Conservation (phyloP, 2,329 filamentous ascomycete genomes). For the Exophiala calicioides region DNA sequence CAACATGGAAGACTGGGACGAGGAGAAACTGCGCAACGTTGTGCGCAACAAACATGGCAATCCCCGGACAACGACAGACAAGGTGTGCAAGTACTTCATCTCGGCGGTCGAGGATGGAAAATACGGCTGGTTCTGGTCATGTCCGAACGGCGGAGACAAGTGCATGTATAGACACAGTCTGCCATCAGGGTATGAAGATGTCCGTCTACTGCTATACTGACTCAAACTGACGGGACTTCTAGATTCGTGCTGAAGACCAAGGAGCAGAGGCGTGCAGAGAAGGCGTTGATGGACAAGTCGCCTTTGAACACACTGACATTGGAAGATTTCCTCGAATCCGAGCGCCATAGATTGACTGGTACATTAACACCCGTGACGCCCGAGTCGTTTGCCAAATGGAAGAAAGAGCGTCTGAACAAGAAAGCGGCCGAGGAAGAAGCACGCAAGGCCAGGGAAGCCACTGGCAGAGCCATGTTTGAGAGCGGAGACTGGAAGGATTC, state of each 20-base stretch:
- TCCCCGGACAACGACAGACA: slow-evolving; percentile 90
- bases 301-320: slow-evolving; percentile 91
- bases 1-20: slow-evolving; percentile 95
- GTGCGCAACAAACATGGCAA: slow-evolving; percentile 97
- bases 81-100: slow-evolving; percentile 99
- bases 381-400: slow-evolving; percentile 95
- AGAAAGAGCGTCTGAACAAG: slow-evolving; percentile 90
- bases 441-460: slow-evolving; percentile 88
- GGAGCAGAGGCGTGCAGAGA: slow-evolving; percentile 92
- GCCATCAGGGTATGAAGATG: slow-evolving; percentile 76
- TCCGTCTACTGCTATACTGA: slow-evolving; percentile 9
- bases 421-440: slow-evolving; percentile 93
- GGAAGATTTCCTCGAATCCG: slow-evolving; percentile 95
- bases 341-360: slow-evolving; percentile 91
- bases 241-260: slow-evolving; percentile 98
- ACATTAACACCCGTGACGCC: slow-evolving; percentile 89
- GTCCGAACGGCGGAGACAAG: slow-evolving; percentile 93
- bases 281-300: slow-evolving; percentile 92
- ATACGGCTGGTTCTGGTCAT: slow-evolving; percentile 99
- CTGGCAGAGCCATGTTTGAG: slow-evolving; percentile 92
- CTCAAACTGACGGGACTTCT: slow-evolving; percentile 15
- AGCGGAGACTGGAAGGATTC: slow-evolving; percentile 84
- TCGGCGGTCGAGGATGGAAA: slow-evolving; percentile 97
- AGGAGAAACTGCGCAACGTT: slow-evolving; percentile 88
- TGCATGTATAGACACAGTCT: slow-evolving; percentile 98